phyloP scores from a whole-genome alignment of 2,329 filamentous ascomycete genomes.

The Talaromyces verruculosus region DNA sequence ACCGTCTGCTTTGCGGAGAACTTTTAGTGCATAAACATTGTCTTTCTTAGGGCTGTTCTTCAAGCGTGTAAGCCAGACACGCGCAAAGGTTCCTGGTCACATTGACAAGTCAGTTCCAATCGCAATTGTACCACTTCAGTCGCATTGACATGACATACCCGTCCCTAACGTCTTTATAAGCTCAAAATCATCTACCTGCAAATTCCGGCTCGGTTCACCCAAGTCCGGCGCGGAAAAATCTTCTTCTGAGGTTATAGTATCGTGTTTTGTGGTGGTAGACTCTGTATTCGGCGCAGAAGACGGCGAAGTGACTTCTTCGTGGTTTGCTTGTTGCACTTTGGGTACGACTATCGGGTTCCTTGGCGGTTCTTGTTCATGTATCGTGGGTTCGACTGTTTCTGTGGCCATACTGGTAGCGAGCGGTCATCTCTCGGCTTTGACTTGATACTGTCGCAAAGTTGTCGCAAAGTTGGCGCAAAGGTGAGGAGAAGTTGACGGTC shows the following conservation, averaged over 20 bases:
- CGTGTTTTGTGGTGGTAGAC: slow-evolving; percentile 31
- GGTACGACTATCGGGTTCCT: slow-evolving; percentile 26
- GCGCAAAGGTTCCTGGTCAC: slow-evolving; percentile 50
- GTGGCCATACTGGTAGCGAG: slow-evolving; percentile 41
- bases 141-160: slow-evolving; percentile 33
- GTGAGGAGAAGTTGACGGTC: neutral
- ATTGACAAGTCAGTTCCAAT: slow-evolving; percentile 17
- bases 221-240: slow-evolving; percentile 21
- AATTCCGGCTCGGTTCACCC: slow-evolving; percentile 24
- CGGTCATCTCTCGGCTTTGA: slow-evolving; percentile 35
- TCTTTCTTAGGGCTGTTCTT: slow-evolving; percentile 34
- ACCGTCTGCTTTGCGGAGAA: slow-evolving; percentile 54
- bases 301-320: slow-evolving; percentile 21
- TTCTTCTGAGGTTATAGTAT: slow-evolving; percentile 20
- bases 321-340: slow-evolving; percentile 22
- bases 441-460: slow-evolving; percentile 4
- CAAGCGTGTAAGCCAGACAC: slow-evolving; percentile 51
- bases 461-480: slow-evolving; percentile 4
- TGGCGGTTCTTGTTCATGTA: slow-evolving; percentile 30
- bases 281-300: neutral
- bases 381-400: slow-evolving; percentile 39
- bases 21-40: slow-evolving; percentile 50
- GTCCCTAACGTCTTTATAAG: slow-evolving; percentile 52
- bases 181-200: slow-evolving; percentile 48
- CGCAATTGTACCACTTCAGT: neutral